Evolutionary conservation across 2,329 filamentous ascomycete genomes (phyloP).

Genomic region (Trichophyton equinum): DNA sequence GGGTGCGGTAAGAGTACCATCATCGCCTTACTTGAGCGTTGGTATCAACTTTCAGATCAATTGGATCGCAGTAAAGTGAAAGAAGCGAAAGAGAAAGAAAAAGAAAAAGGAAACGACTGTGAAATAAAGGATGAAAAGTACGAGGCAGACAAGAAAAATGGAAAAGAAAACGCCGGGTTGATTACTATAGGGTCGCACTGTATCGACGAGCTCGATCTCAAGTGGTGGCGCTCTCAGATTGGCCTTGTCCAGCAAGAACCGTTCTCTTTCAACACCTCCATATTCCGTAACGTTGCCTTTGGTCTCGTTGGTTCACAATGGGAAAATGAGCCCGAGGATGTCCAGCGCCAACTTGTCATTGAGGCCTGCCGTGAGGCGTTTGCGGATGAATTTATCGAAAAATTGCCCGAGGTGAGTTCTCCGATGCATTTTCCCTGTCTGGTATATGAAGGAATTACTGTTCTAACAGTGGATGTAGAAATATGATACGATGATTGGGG

Average conservation of each 20-base stretch:
- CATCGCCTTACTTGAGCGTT: constrained; percentile 32
- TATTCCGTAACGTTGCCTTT: constrained; percentile 50
- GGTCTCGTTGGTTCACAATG: constrained; percentile 36
- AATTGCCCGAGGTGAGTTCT: constrained; percentile 38
- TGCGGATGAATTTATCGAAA: constrained; percentile 56
- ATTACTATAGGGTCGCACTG: constrained; percentile 44
- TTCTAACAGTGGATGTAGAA: constrained; percentile 31
- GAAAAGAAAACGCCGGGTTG: constrained; percentile 27
- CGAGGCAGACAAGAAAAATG: not conserved
- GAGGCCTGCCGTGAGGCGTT: constrained; percentile 56
- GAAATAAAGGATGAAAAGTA: not conserved
- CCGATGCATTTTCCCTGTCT: not conserved
- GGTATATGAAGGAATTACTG: not conserved
- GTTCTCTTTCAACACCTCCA: constrained; percentile 54
- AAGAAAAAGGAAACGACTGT: not conserved
- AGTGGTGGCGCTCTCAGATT: constrained; percentile 47
- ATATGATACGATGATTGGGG: constrained; percentile 63
- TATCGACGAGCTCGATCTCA: constrained; percentile 47
- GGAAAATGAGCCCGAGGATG: constrained; percentile 22
- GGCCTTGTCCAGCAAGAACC: constrained; percentile 57
- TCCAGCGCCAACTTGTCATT: constrained; percentile 41
- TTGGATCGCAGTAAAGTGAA: not conserved
- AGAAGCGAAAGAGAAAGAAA: not conserved
- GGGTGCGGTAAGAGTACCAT: constrained; percentile 38
- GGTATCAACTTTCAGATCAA: constrained; percentile 25